Conservation (phyloP, 2,329 filamentous ascomycete species). For the Plectosphaerella sp. region DNA sequence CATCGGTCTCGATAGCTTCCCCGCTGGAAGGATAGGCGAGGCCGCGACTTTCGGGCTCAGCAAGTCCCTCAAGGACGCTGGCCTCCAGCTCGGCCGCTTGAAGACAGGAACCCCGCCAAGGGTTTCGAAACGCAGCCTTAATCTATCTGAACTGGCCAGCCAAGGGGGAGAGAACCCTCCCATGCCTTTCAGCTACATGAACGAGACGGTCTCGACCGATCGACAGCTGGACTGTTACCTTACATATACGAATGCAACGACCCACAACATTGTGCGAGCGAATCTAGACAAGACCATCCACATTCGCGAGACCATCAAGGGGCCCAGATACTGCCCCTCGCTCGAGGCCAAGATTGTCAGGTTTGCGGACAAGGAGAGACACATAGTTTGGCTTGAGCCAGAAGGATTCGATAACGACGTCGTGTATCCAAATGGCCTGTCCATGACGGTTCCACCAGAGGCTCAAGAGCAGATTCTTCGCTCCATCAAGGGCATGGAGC, state of each 20-base stretch:
- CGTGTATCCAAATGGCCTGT: constrained; percentile 94
- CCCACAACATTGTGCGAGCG: constrained; percentile 77
- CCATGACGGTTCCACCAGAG: constrained; percentile 90
- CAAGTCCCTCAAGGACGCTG: constrained; percentile 82
- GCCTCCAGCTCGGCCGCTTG: constrained; percentile 81
- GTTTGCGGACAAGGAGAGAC: constrained; percentile 73
- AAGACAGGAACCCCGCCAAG: constrained; percentile 96
- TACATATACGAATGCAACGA: constrained; percentile 78
- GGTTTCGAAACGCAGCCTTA: constrained; percentile 75
- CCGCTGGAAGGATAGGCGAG: constrained; percentile 89
- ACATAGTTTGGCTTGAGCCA: constrained; percentile 95
- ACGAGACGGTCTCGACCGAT: constrained; percentile 70
- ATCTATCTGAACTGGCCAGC: constrained; percentile 66
- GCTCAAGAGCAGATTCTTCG: constrained; percentile 82
- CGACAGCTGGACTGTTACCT: constrained; percentile 82
- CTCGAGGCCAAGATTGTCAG: constrained; percentile 90
- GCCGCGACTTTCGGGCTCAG: constrained; percentile 89
- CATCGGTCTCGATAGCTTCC: constrained; percentile 79
- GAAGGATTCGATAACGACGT: constrained; percentile 89
- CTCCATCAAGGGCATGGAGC: constrained; percentile 82
- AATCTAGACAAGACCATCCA: constrained; percentile 97
- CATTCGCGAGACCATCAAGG: constrained; percentile 91
- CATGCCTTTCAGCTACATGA: constrained; percentile 86
- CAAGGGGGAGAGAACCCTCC: constrained; percentile 84
- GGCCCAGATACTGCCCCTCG: constrained; percentile 92